Evolutionary conservation across 495 filamentous ascomycete genomes (phyloP), one percentile per base, ranked within the genome.

Genomic region (Daldinia loculata): DNA sequence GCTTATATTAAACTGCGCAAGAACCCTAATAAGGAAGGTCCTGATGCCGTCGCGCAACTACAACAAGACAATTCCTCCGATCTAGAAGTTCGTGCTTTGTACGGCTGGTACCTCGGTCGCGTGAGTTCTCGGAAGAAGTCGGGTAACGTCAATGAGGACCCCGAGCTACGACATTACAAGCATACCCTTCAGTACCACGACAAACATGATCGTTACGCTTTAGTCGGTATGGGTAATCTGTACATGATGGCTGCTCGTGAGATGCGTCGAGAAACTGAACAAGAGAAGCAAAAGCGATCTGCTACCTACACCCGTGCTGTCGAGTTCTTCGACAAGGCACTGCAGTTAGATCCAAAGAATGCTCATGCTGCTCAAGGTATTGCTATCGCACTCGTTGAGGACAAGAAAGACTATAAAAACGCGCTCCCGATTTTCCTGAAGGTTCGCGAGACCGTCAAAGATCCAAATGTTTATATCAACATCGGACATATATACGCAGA

Each of bases 261-360:
- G 78, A 98, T 98, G 94, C 90, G 91, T 51, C 86, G 94, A 56
- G 92, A 95, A 41, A 92, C 91, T 2, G 95, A 98, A 15, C 81
- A 86, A 62, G 95, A 99, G 59, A 95, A 92, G 80, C 91, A 95
- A 66, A 96, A 96, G 80, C 89, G 95, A 45, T 89, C 90, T 45
- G 91, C 90, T 72, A 89, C 87, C 70, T 99, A 98, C 77, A 87
- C 89, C 77, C 92, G 92, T 63, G 95, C 95, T 2, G 94, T 98
- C 11, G 96, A 98, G 77, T 98, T 98, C 82, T 99, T 97, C 77
- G 96, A 98, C 77, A 99, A 99, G 81, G 95, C 93, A 26, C 82
- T 99, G 15, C 93, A 95, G 75, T 82, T 98, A 3, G 95, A 99
- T 74, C 88, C 92, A 1, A 92, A 90, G 79, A 98, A 98, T 69